Evolutionary conservation across 148 eudicot species (phyloP), one percentile per base, ranked within the genome.

Genomic region (Simmondsia chinensis): DNA sequence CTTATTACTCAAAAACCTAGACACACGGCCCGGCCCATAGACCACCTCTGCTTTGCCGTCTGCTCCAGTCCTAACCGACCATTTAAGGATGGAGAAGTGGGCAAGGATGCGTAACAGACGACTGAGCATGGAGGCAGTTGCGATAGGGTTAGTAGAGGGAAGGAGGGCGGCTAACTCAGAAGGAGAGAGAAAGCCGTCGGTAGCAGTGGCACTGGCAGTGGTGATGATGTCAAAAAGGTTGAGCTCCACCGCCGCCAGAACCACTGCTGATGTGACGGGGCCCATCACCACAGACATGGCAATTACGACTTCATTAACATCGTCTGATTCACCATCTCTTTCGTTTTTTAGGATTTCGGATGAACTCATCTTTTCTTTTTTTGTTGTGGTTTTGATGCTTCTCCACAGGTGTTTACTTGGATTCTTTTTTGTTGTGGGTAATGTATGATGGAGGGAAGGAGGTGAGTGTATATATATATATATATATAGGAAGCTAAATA

Each of bases 281-380:
- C 75, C 74, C 19, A 73, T 65, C 2, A 77, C 85, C 23, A 84
- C 41, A 28, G 74, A 73, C 80, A 80, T 77, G 9, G 94, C 85
- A 33, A 63, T 20, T 3, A n/a, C n/a, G n/a, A n/a, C n/a, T n/a
- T n/a, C n/a, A n/a, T n/a, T n/a, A n/a, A n/a, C n/a, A n/a, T n/a
- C n/a, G n/a, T n/a, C n/a, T n/a, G n/a, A n/a, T n/a, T n/a, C n/a
- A n/a, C n/a, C n/a, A n/a, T n/a, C n/a, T n/a, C n/a, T n/a, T n/a
- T n/a, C n/a, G n/a, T n/a, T n/a, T n/a, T n/a, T n/a, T n/a, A n/a
- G n/a, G n/a, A n/a, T n/a, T n/a, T n/a, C n/a, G n/a, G n/a, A n/a
- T n/a, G n/a, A n/a, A n/a, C n/a, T n/a, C n/a, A n/a, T n/a, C n/a
- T n/a, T n/a, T n/a, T n/a, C n/a, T n/a, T n/a, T n/a, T n/a, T n/a